These are phyloP conservation scores for Cercospora berteroae DNA, from an alignment of 2,329 filamentous ascomycete species.

Conservation along the genomic window DNA sequence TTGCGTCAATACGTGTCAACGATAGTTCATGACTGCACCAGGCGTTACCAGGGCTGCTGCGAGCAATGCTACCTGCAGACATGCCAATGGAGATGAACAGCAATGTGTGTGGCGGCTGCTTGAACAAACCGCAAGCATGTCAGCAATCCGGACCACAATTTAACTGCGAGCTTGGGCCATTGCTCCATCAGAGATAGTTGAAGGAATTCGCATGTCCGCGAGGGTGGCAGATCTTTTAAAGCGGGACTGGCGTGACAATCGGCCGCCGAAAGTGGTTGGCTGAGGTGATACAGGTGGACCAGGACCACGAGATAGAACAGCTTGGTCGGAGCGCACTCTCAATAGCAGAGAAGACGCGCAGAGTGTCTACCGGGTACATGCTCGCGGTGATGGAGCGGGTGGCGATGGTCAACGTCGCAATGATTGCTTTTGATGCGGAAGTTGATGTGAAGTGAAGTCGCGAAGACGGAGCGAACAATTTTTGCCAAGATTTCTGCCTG, in stretches of 20 bases:
- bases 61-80: background rate
- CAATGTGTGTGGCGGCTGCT: background rate
- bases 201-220: background rate
- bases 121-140: background rate
- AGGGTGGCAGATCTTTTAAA: background rate
- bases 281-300: conserved; percentile 5
- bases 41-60: background rate
- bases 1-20: background rate
- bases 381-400: background rate
- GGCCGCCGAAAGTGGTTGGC: conserved; percentile 2
- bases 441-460: background rate
- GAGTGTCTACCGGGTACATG: too few species aligned
- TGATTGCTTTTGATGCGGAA: background rate
- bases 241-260: background rate
- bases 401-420: background rate
- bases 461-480: background rate
- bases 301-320: background rate
- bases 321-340: background rate
- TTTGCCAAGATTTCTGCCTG: background rate
- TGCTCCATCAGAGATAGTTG: background rate
- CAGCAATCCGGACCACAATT: background rate
- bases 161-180: background rate
- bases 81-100: background rate
- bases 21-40: background rate
- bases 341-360: background rate